Conservation (phyloP, 2,329 filamentous ascomycete species). For the Hypoxylon sp. region DNA sequence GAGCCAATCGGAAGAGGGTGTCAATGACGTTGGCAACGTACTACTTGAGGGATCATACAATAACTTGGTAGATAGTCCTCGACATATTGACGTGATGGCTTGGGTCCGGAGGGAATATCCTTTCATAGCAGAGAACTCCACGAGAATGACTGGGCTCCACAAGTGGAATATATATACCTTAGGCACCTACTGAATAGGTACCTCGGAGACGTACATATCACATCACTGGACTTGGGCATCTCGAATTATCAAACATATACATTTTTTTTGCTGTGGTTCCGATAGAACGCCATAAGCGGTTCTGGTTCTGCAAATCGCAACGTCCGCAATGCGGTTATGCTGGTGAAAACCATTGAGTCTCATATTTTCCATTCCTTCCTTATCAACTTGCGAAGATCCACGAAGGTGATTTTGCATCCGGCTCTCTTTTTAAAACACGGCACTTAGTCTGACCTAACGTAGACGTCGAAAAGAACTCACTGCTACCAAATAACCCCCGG, state of each 20-base stretch:
- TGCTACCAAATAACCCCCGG: constrained; percentile 7
- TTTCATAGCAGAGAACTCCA: no score
- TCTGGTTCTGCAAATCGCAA: constrained; percentile 14
- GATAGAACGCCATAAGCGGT: constrained; percentile 16
- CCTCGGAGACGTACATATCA: not conserved
- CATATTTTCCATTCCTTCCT: not conserved
- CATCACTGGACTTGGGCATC: not conserved
- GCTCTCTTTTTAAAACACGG: constrained; percentile 4
- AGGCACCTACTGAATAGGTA: not conserved
- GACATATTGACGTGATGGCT: no score
- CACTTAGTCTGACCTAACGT: not conserved
- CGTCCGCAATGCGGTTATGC: constrained; percentile 1
- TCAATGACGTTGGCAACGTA: no score
- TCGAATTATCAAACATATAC: constrained; percentile 28
- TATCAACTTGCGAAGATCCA: constrained; percentile 4
- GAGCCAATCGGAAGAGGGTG: constrained; percentile 23
- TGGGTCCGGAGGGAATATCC: no score
- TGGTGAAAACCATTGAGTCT: constrained; percentile 2
- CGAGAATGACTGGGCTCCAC: not conserved
- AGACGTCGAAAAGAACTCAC: constrained; percentile 12
- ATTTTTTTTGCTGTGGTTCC: constrained; percentile 14
- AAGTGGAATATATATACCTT: not conserved
- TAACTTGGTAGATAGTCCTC: not conserved
- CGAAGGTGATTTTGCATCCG: constrained; percentile 17
- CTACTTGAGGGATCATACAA: not conserved